phyloP scores from a whole-genome alignment of 164 flowering plant genomes.

The Taxillus chinensis region DNA sequence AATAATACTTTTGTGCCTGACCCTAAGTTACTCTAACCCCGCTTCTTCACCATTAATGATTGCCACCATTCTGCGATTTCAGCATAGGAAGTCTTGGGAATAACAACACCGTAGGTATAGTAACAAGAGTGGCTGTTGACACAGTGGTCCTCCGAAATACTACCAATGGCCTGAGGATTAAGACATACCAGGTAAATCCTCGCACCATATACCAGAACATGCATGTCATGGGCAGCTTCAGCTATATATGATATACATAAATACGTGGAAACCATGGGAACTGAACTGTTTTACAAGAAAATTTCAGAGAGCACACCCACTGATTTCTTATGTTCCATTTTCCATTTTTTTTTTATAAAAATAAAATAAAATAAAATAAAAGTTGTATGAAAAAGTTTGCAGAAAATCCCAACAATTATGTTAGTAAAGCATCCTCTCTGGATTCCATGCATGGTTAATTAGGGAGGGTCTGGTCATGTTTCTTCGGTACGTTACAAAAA shows the following conservation, averaged over 20 bases:
- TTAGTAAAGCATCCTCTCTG: background rate
- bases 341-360: no score
- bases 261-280: no score
- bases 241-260: no score
- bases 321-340: no score
- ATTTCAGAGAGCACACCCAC: no score
- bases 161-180: slow-evolving; percentile 85
- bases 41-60: background rate
- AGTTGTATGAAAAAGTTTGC: no score
- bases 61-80: slow-evolving; percentile 7
- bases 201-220: no score
- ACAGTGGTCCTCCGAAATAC: slow-evolving; percentile 58
- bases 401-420: background rate
- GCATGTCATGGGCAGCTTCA: no score
- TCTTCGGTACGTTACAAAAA: slow-evolving; percentile 55
- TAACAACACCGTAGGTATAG: slow-evolving; percentile 66
- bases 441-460: slow-evolving; percentile 6
- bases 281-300: no score
- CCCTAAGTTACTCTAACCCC: no score
- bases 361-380: no score
- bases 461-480: slow-evolving; percentile 94
- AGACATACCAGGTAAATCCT: slow-evolving; percentile 87
- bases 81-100: slow-evolving; percentile 98
- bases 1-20: background rate
- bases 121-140: slow-evolving; percentile 58